These are phyloP conservation scores for Ballota nigra DNA, from an alignment of 257 asterid genomes.

Conservation along the genomic window DNA sequence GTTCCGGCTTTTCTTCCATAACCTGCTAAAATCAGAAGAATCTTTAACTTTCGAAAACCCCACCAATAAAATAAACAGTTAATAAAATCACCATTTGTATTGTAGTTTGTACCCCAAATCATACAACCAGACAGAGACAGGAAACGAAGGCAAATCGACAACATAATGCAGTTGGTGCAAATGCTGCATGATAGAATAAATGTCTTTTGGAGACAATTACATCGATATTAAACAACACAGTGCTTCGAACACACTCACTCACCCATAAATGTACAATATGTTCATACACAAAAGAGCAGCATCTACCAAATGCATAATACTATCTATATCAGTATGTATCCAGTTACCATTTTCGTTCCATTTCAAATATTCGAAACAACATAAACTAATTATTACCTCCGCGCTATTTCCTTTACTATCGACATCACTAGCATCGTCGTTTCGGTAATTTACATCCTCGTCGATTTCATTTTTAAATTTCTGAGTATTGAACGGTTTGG, in stretches of 20 bases:
- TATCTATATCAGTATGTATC: background rate
- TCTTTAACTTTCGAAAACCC: background rate
- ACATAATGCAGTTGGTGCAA: too few species aligned
- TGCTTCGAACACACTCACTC: background rate
- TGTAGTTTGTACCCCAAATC: conserved; percentile 15
- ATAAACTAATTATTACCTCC: conserved; percentile 27
- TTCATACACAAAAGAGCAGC: background rate
- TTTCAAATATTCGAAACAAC: conserved; percentile 14
- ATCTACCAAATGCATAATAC: background rate
- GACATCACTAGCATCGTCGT: conserved; percentile 20
- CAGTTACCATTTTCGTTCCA: conserved; percentile 26
- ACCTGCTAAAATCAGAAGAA: conserved; percentile 48
- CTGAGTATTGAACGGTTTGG: conserved; percentile 53
- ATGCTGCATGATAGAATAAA: conserved; percentile 19
- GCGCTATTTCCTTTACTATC: conserved; percentile 29
- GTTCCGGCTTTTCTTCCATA: conserved; percentile 40
- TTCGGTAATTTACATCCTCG: conserved; percentile 32
- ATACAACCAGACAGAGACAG: conserved; percentile 33
- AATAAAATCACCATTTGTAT: background rate
- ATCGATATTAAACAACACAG: conserved; percentile 4
- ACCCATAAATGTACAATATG: background rate
- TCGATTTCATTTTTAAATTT: conserved; percentile 35
- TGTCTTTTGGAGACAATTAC: conserved; percentile 31
- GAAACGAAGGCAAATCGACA: conserved; percentile 37
- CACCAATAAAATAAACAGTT: conserved; percentile 21